Conservation (phyloP, 306 rosid species). For the Cyamopsis tetragonoloba region DNA sequence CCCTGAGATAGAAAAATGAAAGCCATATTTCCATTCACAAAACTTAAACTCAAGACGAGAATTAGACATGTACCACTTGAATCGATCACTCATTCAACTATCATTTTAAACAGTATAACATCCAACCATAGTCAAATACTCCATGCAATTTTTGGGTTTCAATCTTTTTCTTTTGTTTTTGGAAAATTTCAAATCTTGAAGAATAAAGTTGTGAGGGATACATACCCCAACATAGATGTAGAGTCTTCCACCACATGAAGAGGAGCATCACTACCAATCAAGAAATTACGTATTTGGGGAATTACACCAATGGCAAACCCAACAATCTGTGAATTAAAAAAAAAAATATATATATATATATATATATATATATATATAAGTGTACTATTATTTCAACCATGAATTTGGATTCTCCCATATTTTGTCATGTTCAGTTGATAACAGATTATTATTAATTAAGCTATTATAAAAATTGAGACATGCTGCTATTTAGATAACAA, state of each 20-base stretch:
- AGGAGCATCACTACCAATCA: constrained; percentile 66
- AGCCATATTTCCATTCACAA: background rate
- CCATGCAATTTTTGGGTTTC: background rate
- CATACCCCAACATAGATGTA: constrained; percentile 67
- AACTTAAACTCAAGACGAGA: too few species aligned
- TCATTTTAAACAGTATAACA: background rate
- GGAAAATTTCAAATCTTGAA: background rate
- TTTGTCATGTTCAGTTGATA: too few species aligned
- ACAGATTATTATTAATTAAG: too few species aligned
- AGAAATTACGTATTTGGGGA: constrained; percentile 41
- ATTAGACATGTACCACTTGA: too few species aligned
- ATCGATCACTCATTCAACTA: too few species aligned
- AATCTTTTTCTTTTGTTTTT: background rate
- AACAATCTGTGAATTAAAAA: constrained; percentile 32
- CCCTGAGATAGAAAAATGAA: constrained; percentile 34
- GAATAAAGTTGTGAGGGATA: background rate
- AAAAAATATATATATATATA: background rate
- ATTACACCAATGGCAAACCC: constrained; percentile 66
- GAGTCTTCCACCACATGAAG: constrained; percentile 64
- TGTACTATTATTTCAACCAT: too few species aligned
- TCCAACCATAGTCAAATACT: background rate
- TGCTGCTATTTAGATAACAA: background rate
- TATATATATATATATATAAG: too few species aligned
- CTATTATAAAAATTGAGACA: background rate
- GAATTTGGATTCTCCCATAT: too few species aligned